These are phyloP conservation scores for Didymosphaeria variabile DNA, from an alignment of 2,329 filamentous ascomycete genomes.

Conservation along the genomic window DNA sequence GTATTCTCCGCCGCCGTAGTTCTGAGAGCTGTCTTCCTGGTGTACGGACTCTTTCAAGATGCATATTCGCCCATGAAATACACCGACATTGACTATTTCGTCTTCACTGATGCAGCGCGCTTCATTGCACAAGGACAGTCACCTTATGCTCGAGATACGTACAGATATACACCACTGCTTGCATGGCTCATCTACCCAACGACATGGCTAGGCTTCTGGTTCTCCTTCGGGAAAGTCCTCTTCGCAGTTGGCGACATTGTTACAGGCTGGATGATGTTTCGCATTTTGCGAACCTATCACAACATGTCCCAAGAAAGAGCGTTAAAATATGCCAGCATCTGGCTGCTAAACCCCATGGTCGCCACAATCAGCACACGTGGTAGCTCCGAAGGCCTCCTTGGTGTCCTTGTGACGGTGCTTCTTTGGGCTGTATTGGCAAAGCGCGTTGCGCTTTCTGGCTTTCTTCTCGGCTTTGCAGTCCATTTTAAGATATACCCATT, in stretches of 20 bases:
- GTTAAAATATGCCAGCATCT: conserved; percentile 82
- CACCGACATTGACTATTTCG: conserved; percentile 98
- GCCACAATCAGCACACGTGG: conserved; percentile 95
- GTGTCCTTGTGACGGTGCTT: conserved; percentile 81
- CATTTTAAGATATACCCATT: conserved; percentile 99
- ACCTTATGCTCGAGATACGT: conserved; percentile 90
- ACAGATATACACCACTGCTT: conserved; percentile 93
- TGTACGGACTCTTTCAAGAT: conserved; percentile 94
- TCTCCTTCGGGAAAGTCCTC: conserved; percentile 85
- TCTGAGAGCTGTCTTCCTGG: conserved; percentile 76
- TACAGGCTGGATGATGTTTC: conserved; percentile 79
- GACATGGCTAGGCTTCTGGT: conserved; percentile 69
- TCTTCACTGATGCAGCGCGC: conserved; percentile 94
- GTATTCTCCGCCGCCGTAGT: conserved; percentile 60
- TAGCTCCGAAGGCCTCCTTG: conserved; percentile 89
- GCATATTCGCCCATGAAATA: conserved; percentile 92
- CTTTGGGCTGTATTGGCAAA: conserved; percentile 80
- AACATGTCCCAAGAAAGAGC: conserved; percentile 58
- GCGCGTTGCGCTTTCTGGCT: conserved; percentile 71
- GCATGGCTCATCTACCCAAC: conserved; percentile 92
- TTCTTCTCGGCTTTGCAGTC: conserved; percentile 81
- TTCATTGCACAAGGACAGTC: conserved; percentile 73
- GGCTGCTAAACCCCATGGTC: conserved; percentile 98
- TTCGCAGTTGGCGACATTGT: conserved; percentile 86
- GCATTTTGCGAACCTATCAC: conserved; percentile 57